A percentile compares a stretch with the other conserved stretches of the same genome.
Conservation (phyloP, 306 rosid species). For the Acacia melanoxylon region DNA sequence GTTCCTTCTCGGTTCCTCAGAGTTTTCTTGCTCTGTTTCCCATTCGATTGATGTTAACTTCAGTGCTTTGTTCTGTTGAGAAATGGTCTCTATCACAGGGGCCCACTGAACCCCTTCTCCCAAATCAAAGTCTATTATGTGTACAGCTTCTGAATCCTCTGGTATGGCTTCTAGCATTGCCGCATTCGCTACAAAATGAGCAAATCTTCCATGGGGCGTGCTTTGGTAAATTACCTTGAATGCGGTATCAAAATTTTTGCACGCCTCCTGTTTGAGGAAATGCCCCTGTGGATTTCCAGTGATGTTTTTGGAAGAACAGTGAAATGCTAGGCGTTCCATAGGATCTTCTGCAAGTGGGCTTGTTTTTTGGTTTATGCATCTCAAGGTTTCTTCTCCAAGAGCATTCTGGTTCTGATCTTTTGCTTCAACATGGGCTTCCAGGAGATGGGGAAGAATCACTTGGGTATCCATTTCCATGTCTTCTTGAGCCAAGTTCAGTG, state of each 20-base stretch:
- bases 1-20: conserved; percentile 33
- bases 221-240: conserved; percentile 38
- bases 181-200: conserved; percentile 48
- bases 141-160: conserved; percentile 43
- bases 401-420: conserved; percentile 33
- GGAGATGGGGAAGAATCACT: conserved; percentile 39
- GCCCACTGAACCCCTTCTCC: conserved; percentile 53
- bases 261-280: conserved; percentile 48
- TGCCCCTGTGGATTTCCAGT: conserved; percentile 4
- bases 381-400: conserved; percentile 34
- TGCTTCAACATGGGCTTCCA: conserved; percentile 41
- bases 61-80: conserved; percentile 29
- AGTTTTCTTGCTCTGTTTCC: conserved; percentile 34
- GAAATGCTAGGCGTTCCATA: conserved; percentile 48
- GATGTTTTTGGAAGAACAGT: conserved; percentile 17
- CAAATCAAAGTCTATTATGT: conserved; percentile 51
- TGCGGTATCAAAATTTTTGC: conserved; percentile 36
- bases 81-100: conserved; percentile 42
- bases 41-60: conserved; percentile 44
- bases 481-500: conserved; percentile 37
- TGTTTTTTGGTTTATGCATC: conserved; percentile 44
- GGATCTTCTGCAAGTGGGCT: conserved; percentile 39
- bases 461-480: conserved; percentile 43
- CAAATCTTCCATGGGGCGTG: conserved; percentile 44
- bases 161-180: conserved; percentile 53